Evolutionary conservation across 2,329 filamentous ascomycete genomes (phyloP).

Genomic region (Hypoxylon sp.): DNA sequence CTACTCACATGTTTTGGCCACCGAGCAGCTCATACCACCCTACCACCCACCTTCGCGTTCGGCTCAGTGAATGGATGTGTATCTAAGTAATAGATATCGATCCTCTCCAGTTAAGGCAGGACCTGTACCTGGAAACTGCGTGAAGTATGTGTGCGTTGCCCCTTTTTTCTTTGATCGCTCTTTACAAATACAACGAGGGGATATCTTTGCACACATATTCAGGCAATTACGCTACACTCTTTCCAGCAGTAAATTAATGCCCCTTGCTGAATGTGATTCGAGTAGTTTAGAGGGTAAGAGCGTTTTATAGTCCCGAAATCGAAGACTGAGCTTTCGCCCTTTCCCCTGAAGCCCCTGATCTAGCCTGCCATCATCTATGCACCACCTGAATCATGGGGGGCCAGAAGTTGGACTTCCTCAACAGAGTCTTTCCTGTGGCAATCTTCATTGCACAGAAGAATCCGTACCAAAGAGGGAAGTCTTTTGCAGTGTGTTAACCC

Average conservation of each 20-base stretch:
- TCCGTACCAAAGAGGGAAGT: too few relatives aligned
- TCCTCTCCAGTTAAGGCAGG: background rate
- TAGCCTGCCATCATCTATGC: background rate
- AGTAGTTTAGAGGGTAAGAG: background rate
- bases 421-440: background rate
- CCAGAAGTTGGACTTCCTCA: background rate
- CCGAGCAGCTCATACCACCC: background rate
- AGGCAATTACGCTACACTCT: background rate
- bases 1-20: background rate
- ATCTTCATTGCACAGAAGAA: too few relatives aligned
- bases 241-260: background rate
- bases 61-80: background rate
- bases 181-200: background rate
- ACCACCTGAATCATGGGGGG: background rate
- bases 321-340: background rate
- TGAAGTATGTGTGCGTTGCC: background rate
- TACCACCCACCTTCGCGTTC: background rate
- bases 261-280: background rate
- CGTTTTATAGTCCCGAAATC: background rate
- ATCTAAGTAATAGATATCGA: too few relatives aligned
- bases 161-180: background rate
- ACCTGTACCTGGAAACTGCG: background rate
- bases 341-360: background rate
- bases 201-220: background rate
- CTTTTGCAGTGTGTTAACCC: too few relatives aligned